Conservation (phyloP, 352 stramenopile species). For the Phytophthora cajani region DNA sequence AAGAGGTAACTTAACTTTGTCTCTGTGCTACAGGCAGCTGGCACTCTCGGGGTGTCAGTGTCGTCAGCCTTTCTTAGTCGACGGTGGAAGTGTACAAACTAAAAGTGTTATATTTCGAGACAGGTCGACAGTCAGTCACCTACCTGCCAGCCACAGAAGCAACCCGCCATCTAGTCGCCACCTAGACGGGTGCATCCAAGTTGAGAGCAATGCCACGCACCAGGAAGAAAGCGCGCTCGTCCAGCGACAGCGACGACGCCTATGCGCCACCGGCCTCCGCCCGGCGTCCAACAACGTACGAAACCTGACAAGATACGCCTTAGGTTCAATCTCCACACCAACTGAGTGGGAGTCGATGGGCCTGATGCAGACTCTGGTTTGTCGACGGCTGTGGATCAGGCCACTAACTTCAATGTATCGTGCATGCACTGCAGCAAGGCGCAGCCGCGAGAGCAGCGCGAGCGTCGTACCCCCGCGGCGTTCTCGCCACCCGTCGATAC, state of each 20-base stretch:
- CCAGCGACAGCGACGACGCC: conserved; percentile 25
- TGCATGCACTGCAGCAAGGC: conserved; percentile 26
- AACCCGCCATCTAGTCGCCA: not conserved
- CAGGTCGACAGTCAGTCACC: conserved; percentile 3
- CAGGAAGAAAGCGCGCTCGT: conserved; percentile 38
- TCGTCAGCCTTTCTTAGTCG: conserved; percentile 28
- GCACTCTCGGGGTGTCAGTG: not conserved
- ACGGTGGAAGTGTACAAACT: conserved; percentile 8
- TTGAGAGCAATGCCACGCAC: conserved; percentile 32
- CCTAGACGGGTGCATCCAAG: conserved; percentile 6
- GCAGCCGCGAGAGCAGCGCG: conserved; percentile 36
- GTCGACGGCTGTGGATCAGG: not conserved
- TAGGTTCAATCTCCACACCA: not conserved
- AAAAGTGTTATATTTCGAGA: conserved; percentile 36
- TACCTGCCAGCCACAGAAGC: not conserved
- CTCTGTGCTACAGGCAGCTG: conserved; percentile 1
- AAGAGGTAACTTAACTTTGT: conserved; percentile 8
- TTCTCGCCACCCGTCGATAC: conserved; percentile 35
- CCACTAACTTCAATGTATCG: not conserved
- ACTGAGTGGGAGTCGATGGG: not conserved
- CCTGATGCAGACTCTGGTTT: not conserved
- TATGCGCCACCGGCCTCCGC: conserved; percentile 34
- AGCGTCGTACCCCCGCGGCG: conserved; percentile 32
- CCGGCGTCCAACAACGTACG: conserved; percentile 44
- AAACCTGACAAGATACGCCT: conserved; percentile 20